Evolutionary conservation across 1,139 yeast genomes (phyloP).

Genomic region (Pneumocystis murina): DNA sequence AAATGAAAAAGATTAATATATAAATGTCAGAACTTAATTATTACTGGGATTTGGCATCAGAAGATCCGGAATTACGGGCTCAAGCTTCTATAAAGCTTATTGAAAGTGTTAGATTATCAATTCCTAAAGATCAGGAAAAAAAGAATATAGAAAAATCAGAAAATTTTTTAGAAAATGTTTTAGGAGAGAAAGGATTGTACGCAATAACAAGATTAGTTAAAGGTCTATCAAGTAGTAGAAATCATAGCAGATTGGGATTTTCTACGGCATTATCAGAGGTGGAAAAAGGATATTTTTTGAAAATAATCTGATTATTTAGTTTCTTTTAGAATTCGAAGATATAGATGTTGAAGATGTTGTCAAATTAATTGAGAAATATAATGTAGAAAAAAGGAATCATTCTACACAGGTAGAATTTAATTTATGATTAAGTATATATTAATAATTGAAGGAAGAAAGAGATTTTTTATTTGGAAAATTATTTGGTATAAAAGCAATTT

Average conservation of each 20-base stretch:
- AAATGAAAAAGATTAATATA: background rate
- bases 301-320: constrained; percentile 14
- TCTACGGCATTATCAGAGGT: constrained; percentile 79
- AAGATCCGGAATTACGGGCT: constrained; percentile 55
- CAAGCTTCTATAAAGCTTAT: constrained; percentile 56
- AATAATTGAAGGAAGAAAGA: constrained; percentile 45
- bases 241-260: constrained; percentile 74
- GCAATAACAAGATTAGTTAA: constrained; percentile 62
- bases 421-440: background rate
- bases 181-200: constrained; percentile 25
- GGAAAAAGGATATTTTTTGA: constrained; percentile 2
- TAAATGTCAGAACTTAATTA: constrained; percentile 32
- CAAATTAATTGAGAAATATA: constrained; percentile 30
- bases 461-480: constrained; percentile 67
- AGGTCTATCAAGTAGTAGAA: constrained; percentile 71
- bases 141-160: background rate
- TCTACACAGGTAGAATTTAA: constrained; percentile 5
- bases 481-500: constrained; percentile 67
- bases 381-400: constrained; percentile 17
- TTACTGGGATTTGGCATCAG: constrained; percentile 67
- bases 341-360: constrained; percentile 32
- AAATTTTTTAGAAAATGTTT: background rate
- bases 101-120: constrained; percentile 32
- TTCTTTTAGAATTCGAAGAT: constrained; percentile 26
- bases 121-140: background rate